Percentiles rank a stretch among this genome's conserved stretches.
phyloP scores from a whole-genome alignment of 192 early-diverging fungal species.

The Podila verticillata region DNA sequence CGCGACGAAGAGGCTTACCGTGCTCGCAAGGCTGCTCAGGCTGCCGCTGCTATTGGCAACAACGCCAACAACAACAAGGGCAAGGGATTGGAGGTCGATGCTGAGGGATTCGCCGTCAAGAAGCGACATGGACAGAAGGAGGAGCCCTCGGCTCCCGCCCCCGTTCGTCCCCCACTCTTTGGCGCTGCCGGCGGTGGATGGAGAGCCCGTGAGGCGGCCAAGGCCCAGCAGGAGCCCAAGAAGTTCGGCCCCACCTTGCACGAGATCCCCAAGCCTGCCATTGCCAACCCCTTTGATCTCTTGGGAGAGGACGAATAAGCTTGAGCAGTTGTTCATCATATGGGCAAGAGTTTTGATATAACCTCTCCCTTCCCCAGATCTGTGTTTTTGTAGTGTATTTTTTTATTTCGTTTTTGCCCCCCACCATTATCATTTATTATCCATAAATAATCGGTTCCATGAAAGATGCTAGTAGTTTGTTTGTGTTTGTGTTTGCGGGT shows the following conservation, averaged over 20 bases:
- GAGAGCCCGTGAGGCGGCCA: slow-evolving; percentile 48
- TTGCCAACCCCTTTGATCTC: slow-evolving; percentile 45
- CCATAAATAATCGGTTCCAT: background rate
- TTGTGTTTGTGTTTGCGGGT: background rate
- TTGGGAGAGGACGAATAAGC: slow-evolving; percentile 17
- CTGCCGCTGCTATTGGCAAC: background rate
- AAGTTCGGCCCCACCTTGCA: slow-evolving; percentile 50
- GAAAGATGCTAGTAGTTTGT: background rate
- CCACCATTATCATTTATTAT: background rate
- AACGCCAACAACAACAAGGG: slow-evolving; percentile 17
- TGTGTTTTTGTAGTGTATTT: background rate
- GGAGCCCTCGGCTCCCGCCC: slow-evolving; percentile 29
- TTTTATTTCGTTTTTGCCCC: background rate
- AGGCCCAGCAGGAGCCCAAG: slow-evolving; percentile 42
- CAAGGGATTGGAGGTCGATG: slow-evolving; percentile 29
- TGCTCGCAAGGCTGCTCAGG: slow-evolving; percentile 48
- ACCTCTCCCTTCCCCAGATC: background rate
- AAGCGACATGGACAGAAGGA: slow-evolving; percentile 47
- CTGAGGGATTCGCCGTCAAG: slow-evolving; percentile 39
- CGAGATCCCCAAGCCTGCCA: slow-evolving; percentile 33
- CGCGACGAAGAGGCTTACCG: slow-evolving; percentile 47
- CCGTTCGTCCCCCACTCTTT: slow-evolving; percentile 49
- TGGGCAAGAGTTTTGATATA: background rate
- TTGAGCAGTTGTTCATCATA: too few relatives aligned
- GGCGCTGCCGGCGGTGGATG: slow-evolving; percentile 40